Evolutionary conservation across 2,329 filamentous ascomycete species (phyloP), one percentile per base, ranked within the genome.

Genomic region (Rhexocercosporidium sp.): DNA sequence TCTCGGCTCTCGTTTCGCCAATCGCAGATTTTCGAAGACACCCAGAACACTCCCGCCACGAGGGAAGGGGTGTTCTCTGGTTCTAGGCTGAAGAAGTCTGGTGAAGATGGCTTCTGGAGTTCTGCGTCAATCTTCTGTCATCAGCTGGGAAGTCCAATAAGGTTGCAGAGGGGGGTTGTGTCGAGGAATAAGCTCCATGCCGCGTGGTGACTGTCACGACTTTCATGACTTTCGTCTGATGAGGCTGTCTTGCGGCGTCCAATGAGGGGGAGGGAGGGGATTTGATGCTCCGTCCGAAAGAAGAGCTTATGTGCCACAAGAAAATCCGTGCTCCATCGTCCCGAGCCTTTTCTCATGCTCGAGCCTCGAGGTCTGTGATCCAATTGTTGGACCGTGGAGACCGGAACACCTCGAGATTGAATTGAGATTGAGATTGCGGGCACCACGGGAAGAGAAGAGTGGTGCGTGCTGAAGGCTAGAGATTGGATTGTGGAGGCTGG

Each of bases 181-280:
- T 37, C 9, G 20, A 56, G 16, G 59, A 54, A 54, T 53, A 60
- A 62, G 59, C 62, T 59, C 41, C n/a, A 9, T 57, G 61, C 59
- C 59, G 20, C n/a, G n/a, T n/a, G n/a, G n/a, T n/a, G n/a, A n/a
- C n/a, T n/a, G n/a, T n/a, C n/a, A n/a, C n/a, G n/a, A n/a, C n/a
- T n/a, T n/a, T n/a, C n/a, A n/a, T n/a, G n/a, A n/a, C n/a, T n/a
- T 60, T 51, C 54, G 44, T 67, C 49, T 62, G 62, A 65, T 63
- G 20, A 56, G 51, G 51, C 29, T 34, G 25, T 18, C 8, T 18
- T 31, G 29, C 18, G 7, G 12, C 16, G 29, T 49, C 66, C 66
- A 65, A 67, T 67, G 51, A 62, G 16, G 16, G 25, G 6, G 12
- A 27, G 25, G 14, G 25, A 9, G 5, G 47, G 18, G 8, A 20